Evolutionary conservation across 495 filamentous ascomycete species (phyloP).

Genomic region (Achaetomiella virescens): DNA sequence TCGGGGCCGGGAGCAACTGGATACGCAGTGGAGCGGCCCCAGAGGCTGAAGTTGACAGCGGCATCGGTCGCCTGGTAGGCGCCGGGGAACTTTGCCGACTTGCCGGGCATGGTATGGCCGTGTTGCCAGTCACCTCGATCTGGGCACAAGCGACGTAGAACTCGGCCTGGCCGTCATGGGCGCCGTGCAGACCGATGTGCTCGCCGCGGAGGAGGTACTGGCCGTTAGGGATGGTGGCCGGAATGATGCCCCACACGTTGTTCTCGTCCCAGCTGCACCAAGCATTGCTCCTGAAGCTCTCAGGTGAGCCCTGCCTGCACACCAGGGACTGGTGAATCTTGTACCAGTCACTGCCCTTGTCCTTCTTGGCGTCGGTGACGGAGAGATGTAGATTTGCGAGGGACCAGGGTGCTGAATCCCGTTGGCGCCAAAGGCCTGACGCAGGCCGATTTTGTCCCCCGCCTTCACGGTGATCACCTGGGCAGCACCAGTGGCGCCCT

Average conservation of each 20-base stretch:
- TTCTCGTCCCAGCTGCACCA: conserved; percentile 4
- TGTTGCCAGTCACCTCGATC: background rate
- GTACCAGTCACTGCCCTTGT: background rate
- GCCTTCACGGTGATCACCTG: conserved; percentile 1
- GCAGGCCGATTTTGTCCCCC: background rate
- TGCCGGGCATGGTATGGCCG: background rate
- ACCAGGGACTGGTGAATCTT: conserved; percentile 1
- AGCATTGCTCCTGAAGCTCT: background rate
- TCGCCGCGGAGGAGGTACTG: background rate
- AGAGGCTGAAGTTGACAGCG: background rate
- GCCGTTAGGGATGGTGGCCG: background rate
- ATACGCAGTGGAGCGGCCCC: background rate
- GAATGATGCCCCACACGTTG: background rate
- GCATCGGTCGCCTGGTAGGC: background rate
- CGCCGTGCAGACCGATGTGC: conserved; percentile 1
- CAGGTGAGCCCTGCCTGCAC: background rate
- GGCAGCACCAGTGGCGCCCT: background rate
- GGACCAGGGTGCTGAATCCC: background rate
- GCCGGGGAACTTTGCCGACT: background rate
- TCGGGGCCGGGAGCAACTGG: background rate
- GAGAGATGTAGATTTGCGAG: background rate
- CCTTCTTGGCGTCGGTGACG: background rate
- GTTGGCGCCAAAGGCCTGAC: background rate
- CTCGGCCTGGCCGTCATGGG: background rate
- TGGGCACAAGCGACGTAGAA: background rate